Conservation (phyloP, 2,329 filamentous ascomycete genomes). For the Diaporthe batatas region DNA sequence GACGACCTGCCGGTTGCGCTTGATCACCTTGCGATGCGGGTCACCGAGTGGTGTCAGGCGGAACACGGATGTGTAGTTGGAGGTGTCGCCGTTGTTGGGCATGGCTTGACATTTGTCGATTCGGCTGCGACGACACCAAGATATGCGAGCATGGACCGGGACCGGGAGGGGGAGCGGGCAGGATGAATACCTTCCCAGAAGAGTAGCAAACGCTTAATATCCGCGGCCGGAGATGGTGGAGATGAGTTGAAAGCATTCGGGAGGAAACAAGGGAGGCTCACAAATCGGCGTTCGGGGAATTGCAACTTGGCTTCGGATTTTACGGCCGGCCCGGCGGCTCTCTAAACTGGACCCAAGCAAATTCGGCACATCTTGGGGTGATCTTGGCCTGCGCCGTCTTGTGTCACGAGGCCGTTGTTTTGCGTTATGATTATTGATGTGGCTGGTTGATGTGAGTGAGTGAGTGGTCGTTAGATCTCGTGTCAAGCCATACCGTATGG, state of each 20-base stretch:
- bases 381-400: slow-evolving; percentile 12
- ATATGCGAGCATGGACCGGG: background rate
- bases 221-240: slow-evolving; percentile 28
- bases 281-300: slow-evolving; percentile 30
- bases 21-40: slow-evolving; percentile 50
- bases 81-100: slow-evolving; percentile 41
- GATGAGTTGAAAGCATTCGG: slow-evolving; percentile 25
- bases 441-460: background rate
- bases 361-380: background rate
- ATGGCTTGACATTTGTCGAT: slow-evolving; percentile 16
- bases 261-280: background rate
- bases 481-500: background rate
- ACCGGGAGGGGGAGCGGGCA: no score
- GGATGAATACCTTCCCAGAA: slow-evolving; percentile 20
- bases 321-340: slow-evolving; percentile 28
- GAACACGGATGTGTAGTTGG: slow-evolving; percentile 53
- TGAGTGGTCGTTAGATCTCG: background rate
- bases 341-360: slow-evolving; percentile 9
- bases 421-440: background rate
- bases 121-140: background rate
- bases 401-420: slow-evolving; percentile 9
- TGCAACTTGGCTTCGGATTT: slow-evolving; percentile 30
- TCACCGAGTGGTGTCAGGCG: slow-evolving; percentile 50
- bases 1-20: slow-evolving; percentile 57
- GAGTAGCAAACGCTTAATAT: slow-evolving; percentile 16